Evolutionary conservation across 805 yeast species (phyloP), one percentile per base, ranked within the genome.

Genomic region (Jamesozyma hellenica): DNA sequence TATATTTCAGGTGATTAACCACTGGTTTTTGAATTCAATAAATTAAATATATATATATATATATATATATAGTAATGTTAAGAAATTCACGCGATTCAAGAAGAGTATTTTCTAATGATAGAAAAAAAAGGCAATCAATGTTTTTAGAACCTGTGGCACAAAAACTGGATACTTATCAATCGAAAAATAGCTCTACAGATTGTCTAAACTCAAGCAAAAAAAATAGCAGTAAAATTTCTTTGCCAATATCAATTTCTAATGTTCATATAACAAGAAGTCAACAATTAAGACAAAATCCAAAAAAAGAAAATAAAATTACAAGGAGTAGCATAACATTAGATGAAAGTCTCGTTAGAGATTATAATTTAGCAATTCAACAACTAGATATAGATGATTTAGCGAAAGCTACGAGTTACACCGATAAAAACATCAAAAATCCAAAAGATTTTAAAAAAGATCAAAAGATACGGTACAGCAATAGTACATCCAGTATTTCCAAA

Each of bases 261-360:
- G 19, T 17, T 11, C 34, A 31, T 12, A 16, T 9, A 31, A 15
- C 23, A 18, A 31, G 34, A 18, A 4, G 25, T 14, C 36, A 19
- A 15, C 32, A 16, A 15, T n/a, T 35, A 19, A 16, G 32, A 9
- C 16, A 28, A 3, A 28, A 23, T 9, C 13, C 29, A 28, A 34
- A 21, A 9, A 29, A 39, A 33, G 26, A 17, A 13, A 36, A 32
- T 19, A 35, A 15, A 18, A 29, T 42, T 7, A 39, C 39, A n/a
- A 32, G 60, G 41, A 48, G 56, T 36, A 55, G 56, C 12, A 46
- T 53, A 16, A 25, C 52, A 16, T 40, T 56, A 19, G 61, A 56
- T 42, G 55, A 52, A 25, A 48, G 45, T 12, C 36, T 55, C 28
- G 49, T 55, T 3, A 43, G 53, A 25, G 61, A 56, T 28, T 55